Evolutionary conservation across 768 basidiomycete genomes (phyloP), one percentile per base, ranked within the genome.

Genomic region (Kockovaella imperatae): DNA sequence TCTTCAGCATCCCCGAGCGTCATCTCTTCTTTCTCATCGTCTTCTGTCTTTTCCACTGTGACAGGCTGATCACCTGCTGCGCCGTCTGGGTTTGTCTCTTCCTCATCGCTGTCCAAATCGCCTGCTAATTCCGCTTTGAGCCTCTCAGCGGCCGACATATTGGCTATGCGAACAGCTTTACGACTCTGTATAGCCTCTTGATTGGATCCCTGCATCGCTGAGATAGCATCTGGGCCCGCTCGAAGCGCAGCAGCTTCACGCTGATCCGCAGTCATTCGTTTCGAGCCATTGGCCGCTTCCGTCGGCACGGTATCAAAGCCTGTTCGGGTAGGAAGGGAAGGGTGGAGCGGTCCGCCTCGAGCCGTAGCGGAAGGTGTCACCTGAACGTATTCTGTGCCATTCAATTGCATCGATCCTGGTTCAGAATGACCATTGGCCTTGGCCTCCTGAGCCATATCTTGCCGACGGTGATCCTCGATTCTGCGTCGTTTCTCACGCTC

Each of bases 101-200:
- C 36, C 3, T 45, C 41, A 20, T 54, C 53, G 14, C n/a, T 15
- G 2, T 18, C 47, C 28, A 20, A 35, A n/a, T 40, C 52, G 42
- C 60, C 69, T 5, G 82, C 79, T 55, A 96, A 72, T 72, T 96
- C 87, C 43, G 87, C 89, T 73, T 87, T 91, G 61, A 97, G 77
- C 69, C 83, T 79, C 69, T 97, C 87, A 47, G 91, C 91, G 36
- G 93, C 93, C 75, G 82, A 87, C 81, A 97, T 80, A 67, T 97
- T 97, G 24, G 93, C 93, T 80, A 93, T 83, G 52, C 91, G 81
- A 56, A 95, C 87, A 21, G 86, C 87, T 54, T 81, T 80, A 34
- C 88, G 81, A 70, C 93, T 93, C 41, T 83, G 83, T 24, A 91
- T 88, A 50, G 93, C 81, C 70, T 90, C 87, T 41, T 61, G 54